Base-by-base conservation (phyloP, 1,139 yeast genomes). In the Hanseniaspora uvarum region DNA sequence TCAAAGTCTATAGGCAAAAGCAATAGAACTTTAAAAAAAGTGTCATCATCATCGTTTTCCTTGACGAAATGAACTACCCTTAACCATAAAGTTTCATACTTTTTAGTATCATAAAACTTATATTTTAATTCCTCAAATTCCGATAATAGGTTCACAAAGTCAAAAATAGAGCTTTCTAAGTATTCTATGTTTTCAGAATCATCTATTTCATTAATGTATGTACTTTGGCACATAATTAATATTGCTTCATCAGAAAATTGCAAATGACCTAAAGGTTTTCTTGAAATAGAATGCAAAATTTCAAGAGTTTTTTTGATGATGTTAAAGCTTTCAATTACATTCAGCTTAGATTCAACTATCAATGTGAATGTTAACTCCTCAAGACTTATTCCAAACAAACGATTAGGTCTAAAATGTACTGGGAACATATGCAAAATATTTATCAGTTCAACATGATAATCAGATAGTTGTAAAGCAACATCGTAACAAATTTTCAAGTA, bases 81-180 rank as follows among this genome's bases (percentile, higher is more conserved):
- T 21, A 43, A 16, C 53, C 53, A 50, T 11, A 50, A 18, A n/a
- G 48, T 44, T 7, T 50, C 44, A 4, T 43, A 50, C n/a, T 19
- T 16, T 16, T 37, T 44, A 2, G 46, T 33, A 19, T 37, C 24
- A 8, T 19, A 37, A 19, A 50, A 50, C 16, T 34, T 23, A 14
- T 16, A 43, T 31, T 43, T 50, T 8, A 31, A 23, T 18, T 50
- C 53, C n/a, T 21, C 26, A 30, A 50, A 50, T 12, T 50, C 53
- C 18, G 43, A 36, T n/a, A 50, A 14, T 16, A 50, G n/a, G 16
- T 43, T 40, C 6, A 50, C 30, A 21, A 50, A 50, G 28, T 50
- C 53, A 18, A 36, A 24, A 12, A 50, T 44, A 4, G 53, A 26
- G 19, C 44, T 43, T 37, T 50, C 53, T 23, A 50, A 44, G 37